These are phyloP conservation scores for Nicotiana sylvestris DNA, from an alignment of 257 asterid species.

Conservation along the genomic window DNA sequence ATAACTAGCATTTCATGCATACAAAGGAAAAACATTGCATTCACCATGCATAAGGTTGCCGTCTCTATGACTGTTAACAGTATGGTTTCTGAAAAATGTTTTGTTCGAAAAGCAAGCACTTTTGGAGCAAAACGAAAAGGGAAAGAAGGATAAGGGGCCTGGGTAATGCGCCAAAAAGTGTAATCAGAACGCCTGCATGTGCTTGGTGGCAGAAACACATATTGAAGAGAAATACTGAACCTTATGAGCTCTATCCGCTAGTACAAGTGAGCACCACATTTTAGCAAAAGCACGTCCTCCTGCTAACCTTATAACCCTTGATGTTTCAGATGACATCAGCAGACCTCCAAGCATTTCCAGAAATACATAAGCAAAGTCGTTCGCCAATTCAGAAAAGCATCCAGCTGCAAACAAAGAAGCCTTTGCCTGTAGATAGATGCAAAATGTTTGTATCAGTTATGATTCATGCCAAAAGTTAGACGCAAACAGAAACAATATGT, in stretches of 20 bases:
- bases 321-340: conserved; percentile 39
- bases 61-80: neutral
- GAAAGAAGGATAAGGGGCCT: conserved; percentile 1
- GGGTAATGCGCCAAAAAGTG: neutral
- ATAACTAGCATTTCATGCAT: neutral
- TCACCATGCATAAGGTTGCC: neutral
- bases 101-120: neutral
- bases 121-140: neutral
- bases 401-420: conserved; percentile 82
- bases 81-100: neutral
- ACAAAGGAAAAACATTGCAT: neutral
- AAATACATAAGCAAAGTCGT: conserved; percentile 69
- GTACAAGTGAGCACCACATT: conserved; percentile 46
- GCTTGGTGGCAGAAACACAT: neutral
- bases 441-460: neutral
- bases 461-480: conserved; percentile 13
- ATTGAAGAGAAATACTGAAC: conserved; percentile 38
- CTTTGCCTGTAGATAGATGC: conserved; percentile 44
- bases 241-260: conserved; percentile 74
- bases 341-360: conserved; percentile 59
- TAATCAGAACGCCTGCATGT: neutral
- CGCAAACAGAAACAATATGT: neutral
- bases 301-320: conserved; percentile 54
- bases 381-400: conserved; percentile 62
- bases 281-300: conserved; percentile 55